Base-by-base conservation (phyloP, 306 rosid species). In the Oxytropis ochrocephala region DNA sequence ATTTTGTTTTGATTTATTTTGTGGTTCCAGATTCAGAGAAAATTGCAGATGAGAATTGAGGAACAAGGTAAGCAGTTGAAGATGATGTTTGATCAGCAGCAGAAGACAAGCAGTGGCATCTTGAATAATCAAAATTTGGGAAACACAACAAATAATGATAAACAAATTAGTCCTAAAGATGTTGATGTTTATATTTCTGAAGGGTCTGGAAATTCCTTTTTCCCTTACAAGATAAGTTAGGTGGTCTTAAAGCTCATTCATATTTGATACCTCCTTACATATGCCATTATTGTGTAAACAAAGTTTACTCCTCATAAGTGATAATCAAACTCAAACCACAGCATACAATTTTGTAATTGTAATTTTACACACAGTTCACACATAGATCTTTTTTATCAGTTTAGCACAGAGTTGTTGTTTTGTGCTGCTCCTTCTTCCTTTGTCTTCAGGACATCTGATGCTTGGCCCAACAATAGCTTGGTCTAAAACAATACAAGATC, bases 51-150 rank as follows among this genome's bases (percentile, higher is more conserved):
- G 42, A 42, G 73, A 33, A 79, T 86, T 68, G 91, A 83, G 55
- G 88, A 86, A 67, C 91, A 86, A 52, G 91, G 86, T 51, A 83
- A 59, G 75, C 86, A 86, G 63, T 68, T 86, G 50, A 86, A 79
- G 67, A 86, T 65, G 84, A 79, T 84, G 83, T 79, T 86, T 84
- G 85, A 83, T 4, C 83, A 76, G 42, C 88, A 76, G 32, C 85
- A 74, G 55, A 81, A 83, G 78, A 72, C 82, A 80, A 76, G 58
- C 63, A 27, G 12, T 11, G 41, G 55, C 59, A 51, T 64, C 69
- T 33, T 72, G 71, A 57, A 38, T 14, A 75, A 59, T 55, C 61
- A 67, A 13, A 75, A 71, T 66, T 49, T 80, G 76, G 68, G 50
- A 54, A 72, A 8, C 11, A 57, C 71, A n/a, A 5, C 19, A 18